Evolutionary conservation across 306 rosid genomes (phyloP), one percentile per base, ranked within the genome.

Genomic region (Cucurbita moschata): DNA sequence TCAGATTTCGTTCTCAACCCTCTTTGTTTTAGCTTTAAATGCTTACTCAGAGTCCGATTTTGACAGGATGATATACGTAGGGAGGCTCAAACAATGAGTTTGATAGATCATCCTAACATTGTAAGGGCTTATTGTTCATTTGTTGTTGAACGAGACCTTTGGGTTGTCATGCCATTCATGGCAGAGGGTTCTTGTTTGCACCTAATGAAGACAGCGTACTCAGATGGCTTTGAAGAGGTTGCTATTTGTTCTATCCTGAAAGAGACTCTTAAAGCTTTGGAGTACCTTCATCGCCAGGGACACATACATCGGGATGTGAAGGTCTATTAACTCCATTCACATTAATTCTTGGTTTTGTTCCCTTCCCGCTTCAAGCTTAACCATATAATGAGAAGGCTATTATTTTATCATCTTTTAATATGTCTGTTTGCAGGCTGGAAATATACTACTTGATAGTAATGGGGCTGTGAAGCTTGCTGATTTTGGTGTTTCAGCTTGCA

Each of bases 141-240:
- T 80, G 99, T 95, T 1, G 99, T 89, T 2, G 96, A 83, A 3
- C 84, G 83, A 8, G 78, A 85, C 76, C 97, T 95, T 13, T 95
- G 99, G 99, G 99, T 95, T 38, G 77, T 88, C 35, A 95, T 95
- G 99, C 93, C 96, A 4, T 95, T 91, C 78, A 88, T 95, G 99
- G 97, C 86, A 3, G 96, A 95, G 76, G 99, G 99, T 70, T 95
- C 99, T 15, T 95, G 97, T 72, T 77, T 95, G 77, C 99, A 95
- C 75, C 93, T 95, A 47, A 95, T 95, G 93, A 91, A 95, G 78
- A 83, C 86, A 21, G 96, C 99, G 0, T 91, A 91, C 74, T 77
- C 96, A 1, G 92, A 91, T 4, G 99, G 99, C 15, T 89, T 95
- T 77, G 96, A 91, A 78, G 99, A 95, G 79, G 87, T 75, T 13